phyloP scores from a whole-genome alignment of 192 early-diverging fungal species.

The Gorgonomyces haynaldii region DNA sequence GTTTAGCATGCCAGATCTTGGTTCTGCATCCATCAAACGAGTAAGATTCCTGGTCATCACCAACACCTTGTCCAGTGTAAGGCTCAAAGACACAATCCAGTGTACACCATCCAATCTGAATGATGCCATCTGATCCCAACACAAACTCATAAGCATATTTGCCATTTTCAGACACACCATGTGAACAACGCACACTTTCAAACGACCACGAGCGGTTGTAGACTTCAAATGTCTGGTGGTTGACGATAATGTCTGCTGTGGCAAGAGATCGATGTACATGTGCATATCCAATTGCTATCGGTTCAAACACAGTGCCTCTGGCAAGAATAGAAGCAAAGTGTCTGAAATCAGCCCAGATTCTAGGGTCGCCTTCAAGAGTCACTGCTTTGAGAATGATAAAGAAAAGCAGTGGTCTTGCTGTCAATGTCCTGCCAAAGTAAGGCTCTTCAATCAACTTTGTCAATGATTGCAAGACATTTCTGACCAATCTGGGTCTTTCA shows the following conservation, averaged over 20 bases:
- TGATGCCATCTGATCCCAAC: constrained; percentile 56
- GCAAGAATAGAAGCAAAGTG: neutral
- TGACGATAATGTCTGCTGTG: neutral
- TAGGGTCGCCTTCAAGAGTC: neutral
- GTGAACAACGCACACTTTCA: constrained; percentile 54
- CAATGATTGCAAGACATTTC: too few relatives aligned
- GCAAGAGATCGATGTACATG: neutral
- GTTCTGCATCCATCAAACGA: constrained; percentile 64
- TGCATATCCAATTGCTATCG: neutral
- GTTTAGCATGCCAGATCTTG: constrained; percentile 56
- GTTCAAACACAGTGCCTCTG: neutral
- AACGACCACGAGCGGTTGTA: constrained; percentile 70
- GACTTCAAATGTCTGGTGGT: constrained; percentile 22
- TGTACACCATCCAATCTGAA: constrained; percentile 74
- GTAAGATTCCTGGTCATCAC: constrained; percentile 57
- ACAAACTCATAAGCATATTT: constrained; percentile 65
- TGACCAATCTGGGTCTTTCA: too few relatives aligned
- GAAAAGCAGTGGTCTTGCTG: too few relatives aligned
- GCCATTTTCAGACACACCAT: constrained; percentile 38
- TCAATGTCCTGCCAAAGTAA: too few relatives aligned
- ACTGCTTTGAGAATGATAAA: too few relatives aligned
- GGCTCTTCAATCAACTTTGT: too few relatives aligned
- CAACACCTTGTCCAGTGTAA: constrained; percentile 67
- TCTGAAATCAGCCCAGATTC: neutral
- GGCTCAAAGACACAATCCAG: constrained; percentile 52